Conservation (phyloP, 2,329 filamentous ascomycete genomes). For the Coleophoma eucalyptorum region DNA sequence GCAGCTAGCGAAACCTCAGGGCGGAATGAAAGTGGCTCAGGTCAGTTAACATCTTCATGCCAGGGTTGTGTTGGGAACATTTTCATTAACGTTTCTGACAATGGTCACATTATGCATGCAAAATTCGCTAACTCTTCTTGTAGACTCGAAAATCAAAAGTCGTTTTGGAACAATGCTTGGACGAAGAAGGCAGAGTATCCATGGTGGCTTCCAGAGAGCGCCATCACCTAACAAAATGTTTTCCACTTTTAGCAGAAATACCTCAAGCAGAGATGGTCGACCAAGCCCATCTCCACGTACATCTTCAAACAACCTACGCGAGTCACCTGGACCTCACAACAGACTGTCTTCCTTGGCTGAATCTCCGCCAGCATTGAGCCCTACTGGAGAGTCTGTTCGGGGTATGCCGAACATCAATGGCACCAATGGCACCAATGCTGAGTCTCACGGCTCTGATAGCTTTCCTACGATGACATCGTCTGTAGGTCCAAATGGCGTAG, state of each 20-base stretch:
- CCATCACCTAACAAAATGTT: conserved; percentile 54
- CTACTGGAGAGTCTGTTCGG: conserved; percentile 1
- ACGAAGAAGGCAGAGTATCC: conserved; percentile 61
- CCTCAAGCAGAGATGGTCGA: conserved; percentile 57
- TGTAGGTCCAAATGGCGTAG: conserved; percentile 43
- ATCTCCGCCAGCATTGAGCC: conserved; percentile 37
- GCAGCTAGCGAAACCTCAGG: conserved; percentile 6
- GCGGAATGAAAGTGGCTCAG: background rate
- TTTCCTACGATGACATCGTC: conserved; percentile 27
- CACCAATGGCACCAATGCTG: conserved; percentile 17
- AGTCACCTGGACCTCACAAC: conserved; percentile 36
- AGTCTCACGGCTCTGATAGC: conserved; percentile 27
- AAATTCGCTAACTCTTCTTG: conserved; percentile 20
- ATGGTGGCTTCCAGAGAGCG: conserved; percentile 51
- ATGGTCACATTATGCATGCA: conserved; percentile 17
- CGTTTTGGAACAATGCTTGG: conserved; percentile 68
- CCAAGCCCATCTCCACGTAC: conserved; percentile 46
- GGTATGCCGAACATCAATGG: conserved; percentile 13
- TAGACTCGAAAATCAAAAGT: conserved; percentile 55
- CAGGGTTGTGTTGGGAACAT: background rate
- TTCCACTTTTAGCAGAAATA: conserved; percentile 52
- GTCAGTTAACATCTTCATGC: background rate
- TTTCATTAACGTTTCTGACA: conserved; percentile 13
- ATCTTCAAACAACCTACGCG: conserved; percentile 56
- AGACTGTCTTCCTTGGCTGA: conserved; percentile 56